Percentiles rank a stretch among this genome's conserved stretches.
Conservation (phyloP, 2,329 filamentous ascomycete species). For the Fusarium ambrosium region DNA sequence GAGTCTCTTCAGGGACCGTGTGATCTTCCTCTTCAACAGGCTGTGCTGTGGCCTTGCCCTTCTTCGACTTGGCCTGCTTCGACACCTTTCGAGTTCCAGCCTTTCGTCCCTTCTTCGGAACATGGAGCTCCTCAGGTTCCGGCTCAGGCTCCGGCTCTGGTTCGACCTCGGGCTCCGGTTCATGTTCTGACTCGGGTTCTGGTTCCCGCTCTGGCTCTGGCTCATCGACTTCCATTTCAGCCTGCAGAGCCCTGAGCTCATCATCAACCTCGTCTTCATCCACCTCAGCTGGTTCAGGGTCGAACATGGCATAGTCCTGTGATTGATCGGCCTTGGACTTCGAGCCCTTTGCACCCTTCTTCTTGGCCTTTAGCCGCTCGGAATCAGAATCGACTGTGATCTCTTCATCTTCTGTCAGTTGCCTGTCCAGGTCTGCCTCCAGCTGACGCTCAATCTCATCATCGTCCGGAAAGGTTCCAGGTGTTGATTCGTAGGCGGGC, state of each 20-base stretch:
- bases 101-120: slow-evolving; percentile 69
- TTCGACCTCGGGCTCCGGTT: slow-evolving; percentile 22
- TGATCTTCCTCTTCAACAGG: slow-evolving; percentile 42
- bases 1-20: slow-evolving; percentile 19
- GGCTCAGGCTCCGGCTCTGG: slow-evolving; percentile 21
- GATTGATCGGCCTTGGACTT: slow-evolving; percentile 50
- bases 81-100: slow-evolving; percentile 64
- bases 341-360: slow-evolving; percentile 47
- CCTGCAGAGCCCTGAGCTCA: slow-evolving; percentile 64
- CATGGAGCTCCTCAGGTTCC: slow-evolving; percentile 54
- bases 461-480: slow-evolving; percentile 67
- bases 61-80: slow-evolving; percentile 64
- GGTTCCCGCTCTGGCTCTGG: slow-evolving; percentile 16
- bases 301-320: slow-evolving; percentile 65
- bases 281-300: slow-evolving; percentile 59
- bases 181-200: slow-evolving; percentile 2
- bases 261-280: slow-evolving; percentile 65
- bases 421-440: slow-evolving; percentile 73
- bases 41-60: slow-evolving; percentile 54
- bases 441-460: slow-evolving; percentile 76
- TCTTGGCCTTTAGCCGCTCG: slow-evolving; percentile 54
- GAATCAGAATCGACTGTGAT: slow-evolving; percentile 62
- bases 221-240: slow-evolving; percentile 60
- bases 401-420: slow-evolving; percentile 67
- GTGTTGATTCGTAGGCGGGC: slow-evolving; percentile 56